Base-by-base conservation (phyloP, 2,329 filamentous ascomycete species). In the Thermomyces lanuginosus region DNA sequence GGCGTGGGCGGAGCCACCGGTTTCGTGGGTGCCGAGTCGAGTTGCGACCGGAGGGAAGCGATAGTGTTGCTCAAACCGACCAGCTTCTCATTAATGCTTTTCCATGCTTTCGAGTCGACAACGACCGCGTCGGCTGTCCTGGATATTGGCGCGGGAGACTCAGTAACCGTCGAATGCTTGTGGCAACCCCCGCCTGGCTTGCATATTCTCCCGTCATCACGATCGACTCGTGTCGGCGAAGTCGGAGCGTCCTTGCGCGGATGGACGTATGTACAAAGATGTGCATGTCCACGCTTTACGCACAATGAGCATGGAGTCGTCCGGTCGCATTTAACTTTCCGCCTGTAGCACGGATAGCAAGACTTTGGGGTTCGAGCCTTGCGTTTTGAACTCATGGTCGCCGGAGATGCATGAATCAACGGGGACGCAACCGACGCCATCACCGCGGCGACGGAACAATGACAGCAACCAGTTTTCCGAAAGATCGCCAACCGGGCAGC, bases 311-410 rank as follows among this genome's bases (percentile, higher is more conserved):
- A 61, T 1, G 58, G 58, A 5, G 60, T 41, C 21, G 60, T 59
- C 18, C 58, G 54, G 37, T 61, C 58, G 38, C 58, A 61, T 44
- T 60, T 61, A 20, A 61, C 58, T 31, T 58, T 58, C 8, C 55
- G 48, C 30, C 50, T 53, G 34, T 58, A 55, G 31, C 55, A 58
- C 7, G 55, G 55, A 28, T 58, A 58, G 35, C 55, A 58, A 19
- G 55, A 54, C 42, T 61, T 52, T 5, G 58, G 58, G 30, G 59
- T 54, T 19, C 58, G 50, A 22, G 56, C 46, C 34, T 53, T 53
- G 21, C 48, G 38, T 31, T 49, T 50, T 19, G 45, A 47, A 20
- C 46, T 39, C 22, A 51, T 49, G 21, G 50, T 49, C n/a, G 46
- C 45, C 29, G 49, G 44, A 25, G 36, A 36, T 18, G 41, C 27